phyloP scores from a whole-genome alignment of 2,329 filamentous ascomycete genomes.

The Fusarium tjaetaba region DNA sequence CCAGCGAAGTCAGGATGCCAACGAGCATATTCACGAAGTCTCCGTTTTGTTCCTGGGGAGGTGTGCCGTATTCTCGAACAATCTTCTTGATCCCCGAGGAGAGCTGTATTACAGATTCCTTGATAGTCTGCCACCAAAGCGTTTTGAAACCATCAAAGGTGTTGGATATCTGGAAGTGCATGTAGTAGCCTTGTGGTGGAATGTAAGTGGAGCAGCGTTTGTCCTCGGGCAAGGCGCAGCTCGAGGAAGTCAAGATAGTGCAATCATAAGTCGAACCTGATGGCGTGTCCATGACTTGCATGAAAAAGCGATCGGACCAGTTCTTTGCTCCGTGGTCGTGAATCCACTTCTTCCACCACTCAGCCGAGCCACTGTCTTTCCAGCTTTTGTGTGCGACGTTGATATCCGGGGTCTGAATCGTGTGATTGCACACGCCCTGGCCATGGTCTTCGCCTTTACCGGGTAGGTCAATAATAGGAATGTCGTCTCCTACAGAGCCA shows the following conservation, averaged over 20 bases:
- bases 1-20: too few relatives aligned
- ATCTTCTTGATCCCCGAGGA: background rate
- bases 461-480: background rate
- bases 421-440: background rate
- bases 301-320: background rate
- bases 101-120: background rate
- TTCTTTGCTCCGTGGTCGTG: background rate
- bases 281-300: background rate
- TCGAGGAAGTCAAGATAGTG: background rate
- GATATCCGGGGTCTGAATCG: background rate
- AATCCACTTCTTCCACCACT: background rate
- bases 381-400: background rate
- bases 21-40: too few relatives aligned
- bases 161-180: background rate
- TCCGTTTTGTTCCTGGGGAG: too few relatives aligned
- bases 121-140: background rate
- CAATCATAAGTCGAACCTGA: background rate
- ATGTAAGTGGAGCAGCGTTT: background rate
- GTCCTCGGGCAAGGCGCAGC: background rate
- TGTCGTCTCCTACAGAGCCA: background rate
- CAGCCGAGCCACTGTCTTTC: background rate
- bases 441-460: background rate
- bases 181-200: background rate
- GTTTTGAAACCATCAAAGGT: background rate
- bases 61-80: background rate